Conservation (phyloP, 2,329 filamentous ascomycete genomes). For the Harringtonia aguacate region DNA sequence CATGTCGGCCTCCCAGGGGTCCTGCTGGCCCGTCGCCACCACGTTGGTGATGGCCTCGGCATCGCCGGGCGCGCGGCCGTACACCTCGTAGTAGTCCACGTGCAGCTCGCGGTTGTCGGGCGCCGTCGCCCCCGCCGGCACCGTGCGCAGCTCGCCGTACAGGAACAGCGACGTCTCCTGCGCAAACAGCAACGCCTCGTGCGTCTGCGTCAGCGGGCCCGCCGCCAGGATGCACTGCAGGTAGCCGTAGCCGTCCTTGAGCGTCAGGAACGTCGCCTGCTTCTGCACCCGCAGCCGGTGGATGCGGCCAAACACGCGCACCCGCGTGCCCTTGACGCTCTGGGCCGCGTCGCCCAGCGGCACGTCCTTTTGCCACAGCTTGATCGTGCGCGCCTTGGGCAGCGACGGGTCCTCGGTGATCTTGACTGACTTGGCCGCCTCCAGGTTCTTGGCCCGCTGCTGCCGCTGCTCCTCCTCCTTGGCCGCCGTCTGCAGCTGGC, state of each 20-base stretch:
- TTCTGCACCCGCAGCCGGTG: conserved; percentile 76
- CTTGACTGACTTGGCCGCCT: conserved; percentile 72
- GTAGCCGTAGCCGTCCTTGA: conserved; percentile 73
- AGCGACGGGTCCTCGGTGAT: conserved; percentile 63
- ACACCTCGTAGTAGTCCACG: conserved; percentile 67
- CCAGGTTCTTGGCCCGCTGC: conserved; percentile 57
- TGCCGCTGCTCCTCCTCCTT: conserved; percentile 63
- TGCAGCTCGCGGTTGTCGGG: conserved; percentile 80
- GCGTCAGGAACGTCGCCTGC: conserved; percentile 75
- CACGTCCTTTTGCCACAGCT: conserved; percentile 33
- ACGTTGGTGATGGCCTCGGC: conserved; percentile 87
- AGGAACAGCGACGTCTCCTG: conserved; percentile 81
- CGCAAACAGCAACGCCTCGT: conserved; percentile 77
- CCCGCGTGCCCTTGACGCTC: conserved; percentile 55
- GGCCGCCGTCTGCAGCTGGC: conserved; percentile 62
- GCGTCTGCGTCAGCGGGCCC: conserved; percentile 79
- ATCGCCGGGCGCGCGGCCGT: conserved; percentile 69
- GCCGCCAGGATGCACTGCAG: conserved; percentile 72
- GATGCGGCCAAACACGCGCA: conserved; percentile 72
- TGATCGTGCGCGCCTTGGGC: conserved; percentile 64
- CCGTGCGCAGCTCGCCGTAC: conserved; percentile 71
- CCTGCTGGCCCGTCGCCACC: conserved; percentile 51
- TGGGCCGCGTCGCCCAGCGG: conserved; percentile 37
- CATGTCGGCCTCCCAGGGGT: conserved; percentile 33
- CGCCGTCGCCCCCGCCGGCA: conserved; percentile 67